Conservation (phyloP, 805 yeast species). For the Barnettozyma vustinii region DNA sequence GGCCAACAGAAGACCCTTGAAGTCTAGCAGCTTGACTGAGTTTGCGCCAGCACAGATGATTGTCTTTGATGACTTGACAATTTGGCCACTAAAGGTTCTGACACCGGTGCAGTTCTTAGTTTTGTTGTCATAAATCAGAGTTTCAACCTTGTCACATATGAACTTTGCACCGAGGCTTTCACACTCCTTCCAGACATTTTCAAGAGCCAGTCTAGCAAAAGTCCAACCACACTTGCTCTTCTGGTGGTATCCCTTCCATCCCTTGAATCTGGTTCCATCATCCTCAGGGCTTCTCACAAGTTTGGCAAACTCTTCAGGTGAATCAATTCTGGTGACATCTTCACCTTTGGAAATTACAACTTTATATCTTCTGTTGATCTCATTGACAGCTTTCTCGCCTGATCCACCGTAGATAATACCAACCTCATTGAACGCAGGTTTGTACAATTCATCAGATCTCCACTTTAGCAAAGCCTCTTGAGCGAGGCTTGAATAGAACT, state of each 20-base stretch:
- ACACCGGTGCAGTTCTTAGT: constrained; percentile 27
- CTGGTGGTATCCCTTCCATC: constrained; percentile 32
- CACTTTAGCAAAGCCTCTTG: constrained; percentile 31
- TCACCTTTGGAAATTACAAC: constrained; percentile 5
- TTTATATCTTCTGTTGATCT: constrained; percentile 5
- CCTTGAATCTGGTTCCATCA: constrained; percentile 11
- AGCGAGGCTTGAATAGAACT: constrained; percentile 24
- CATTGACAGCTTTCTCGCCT: constrained; percentile 3
- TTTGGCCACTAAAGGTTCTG: constrained; percentile 25
- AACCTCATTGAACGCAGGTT: constrained; percentile 28
- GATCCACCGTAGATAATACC: constrained; percentile 29
- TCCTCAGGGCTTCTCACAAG: constrained; percentile 3
- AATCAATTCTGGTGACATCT: constrained; percentile 6
- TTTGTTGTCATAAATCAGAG: constrained; percentile 16
- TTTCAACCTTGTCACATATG: constrained; percentile 13
- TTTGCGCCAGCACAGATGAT: constrained; percentile 38
- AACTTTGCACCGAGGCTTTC: constrained; percentile 29
- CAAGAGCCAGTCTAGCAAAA: constrained; percentile 30
- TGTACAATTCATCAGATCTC: constrained; percentile 29
- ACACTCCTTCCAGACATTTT: constrained; percentile 26
- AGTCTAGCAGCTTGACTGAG: constrained; percentile 31
- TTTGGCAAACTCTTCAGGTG: constrained; percentile 7
- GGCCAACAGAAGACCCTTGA: constrained; percentile 32
- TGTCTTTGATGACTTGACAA: constrained; percentile 23
- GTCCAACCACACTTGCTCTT: constrained; percentile 33